These are phyloP conservation scores for Capniomyces stellatus DNA, from an alignment of 371 early-diverging fungal genomes.

Conservation along the genomic window DNA sequence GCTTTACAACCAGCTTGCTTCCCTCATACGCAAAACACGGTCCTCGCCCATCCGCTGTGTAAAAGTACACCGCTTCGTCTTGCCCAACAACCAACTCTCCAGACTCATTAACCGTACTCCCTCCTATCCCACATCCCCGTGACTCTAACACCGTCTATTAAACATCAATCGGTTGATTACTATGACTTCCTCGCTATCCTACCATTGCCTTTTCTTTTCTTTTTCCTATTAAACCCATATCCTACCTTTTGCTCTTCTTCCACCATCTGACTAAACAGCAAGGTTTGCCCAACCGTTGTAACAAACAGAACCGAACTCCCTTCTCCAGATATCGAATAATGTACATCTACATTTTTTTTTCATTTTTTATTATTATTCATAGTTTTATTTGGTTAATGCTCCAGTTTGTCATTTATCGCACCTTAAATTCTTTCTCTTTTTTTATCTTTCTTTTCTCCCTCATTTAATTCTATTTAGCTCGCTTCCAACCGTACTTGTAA, in stretches of 20 bases:
- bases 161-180: neutral
- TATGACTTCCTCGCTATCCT: no score
- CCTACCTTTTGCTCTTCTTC: conserved; percentile 3
- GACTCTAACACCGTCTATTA: conserved; percentile 53
- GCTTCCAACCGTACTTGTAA: conserved; percentile 29
- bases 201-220: neutral
- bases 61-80: conserved; percentile 82
- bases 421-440: no score
- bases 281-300: conserved; percentile 20
- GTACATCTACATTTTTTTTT: conserved; percentile 27
- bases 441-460: no score
- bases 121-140: conserved; percentile 62
- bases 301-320: conserved; percentile 12
- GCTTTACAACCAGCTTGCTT: conserved; percentile 16
- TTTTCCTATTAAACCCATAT: neutral
- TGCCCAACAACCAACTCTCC: conserved; percentile 69
- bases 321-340: conserved; percentile 8
- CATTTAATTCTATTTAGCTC: no score
- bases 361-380: conserved; percentile 37
- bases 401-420: no score
- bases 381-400: no score
- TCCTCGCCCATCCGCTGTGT: conserved; percentile 78
- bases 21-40: conserved; percentile 77
- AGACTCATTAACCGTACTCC: conserved; percentile 49
- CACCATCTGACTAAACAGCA: conserved; percentile 12